Evolutionary conservation across 192 early-diverging fungal genomes (phyloP).

Genomic region (Backusella parvicylindrica): DNA sequence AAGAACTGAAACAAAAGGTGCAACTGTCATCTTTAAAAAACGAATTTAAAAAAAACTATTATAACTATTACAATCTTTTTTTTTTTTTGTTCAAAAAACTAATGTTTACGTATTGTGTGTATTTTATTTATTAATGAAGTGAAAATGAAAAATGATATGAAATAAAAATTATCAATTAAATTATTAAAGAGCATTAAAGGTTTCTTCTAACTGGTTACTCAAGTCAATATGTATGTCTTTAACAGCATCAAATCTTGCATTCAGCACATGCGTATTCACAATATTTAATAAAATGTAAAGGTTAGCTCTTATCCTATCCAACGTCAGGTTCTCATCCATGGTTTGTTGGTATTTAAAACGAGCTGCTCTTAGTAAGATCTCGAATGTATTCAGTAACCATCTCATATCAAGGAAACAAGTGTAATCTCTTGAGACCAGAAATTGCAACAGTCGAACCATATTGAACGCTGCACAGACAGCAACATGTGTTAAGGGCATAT

Average conservation of each 20-base stretch:
- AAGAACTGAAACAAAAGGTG: slow-evolving; percentile 21
- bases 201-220: not conserved
- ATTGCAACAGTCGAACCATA: not conserved
- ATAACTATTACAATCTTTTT: not conserved
- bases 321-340: not conserved
- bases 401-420: slow-evolving; percentile 3
- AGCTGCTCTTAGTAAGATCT: not conserved
- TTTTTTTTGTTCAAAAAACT: not conserved
- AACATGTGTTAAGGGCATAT: not conserved
- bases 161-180: not conserved
- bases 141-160: too few species aligned
- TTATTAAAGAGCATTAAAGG: not conserved
- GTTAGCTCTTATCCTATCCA: not conserved
- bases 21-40: not conserved
- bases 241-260: not conserved
- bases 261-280: not conserved
- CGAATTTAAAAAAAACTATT: not conserved
- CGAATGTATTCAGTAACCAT: not conserved
- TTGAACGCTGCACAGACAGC: not conserved
- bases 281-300: not conserved
- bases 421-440: not conserved
- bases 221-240: not conserved
- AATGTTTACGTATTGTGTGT: not conserved
- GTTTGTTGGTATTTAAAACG: not conserved
- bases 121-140: not conserved